Base-by-base conservation (phyloP, 305 asterid genomes). In the Fraxinus nigra region DNA sequence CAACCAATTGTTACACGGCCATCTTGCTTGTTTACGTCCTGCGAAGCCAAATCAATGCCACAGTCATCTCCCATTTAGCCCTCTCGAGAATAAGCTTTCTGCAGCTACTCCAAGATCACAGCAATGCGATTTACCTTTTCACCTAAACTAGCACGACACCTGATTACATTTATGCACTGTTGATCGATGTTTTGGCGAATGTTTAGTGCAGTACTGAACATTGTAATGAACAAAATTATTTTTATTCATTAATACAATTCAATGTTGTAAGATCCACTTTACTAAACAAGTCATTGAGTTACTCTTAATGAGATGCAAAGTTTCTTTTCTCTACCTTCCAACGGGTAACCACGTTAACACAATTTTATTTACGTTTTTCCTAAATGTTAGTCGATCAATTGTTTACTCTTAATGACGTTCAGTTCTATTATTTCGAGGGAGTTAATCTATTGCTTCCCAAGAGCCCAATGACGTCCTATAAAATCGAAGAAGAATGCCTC, bases 1-100 rank as follows among this genome's bases (percentile, higher is more conserved):
- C 89, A 91, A 84, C 88, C 90, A 87, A 76, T 69, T 86, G 30
- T 22, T 22, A 37, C 80, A 75, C 0, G 88, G 95, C 16, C 93
- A 83, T 85, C 82, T 94, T 3, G 97, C 92, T 82, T 90, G 96
- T 63, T 81, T 92, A 79, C 92, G 93, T 34, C 93, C 91, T 5
- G 80, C 74, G 80, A 89, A 89, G 87, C 85, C 87, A 30, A 30
- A 48, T 65, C 87, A 82, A 40, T 72, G 83, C 59, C 65, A 34
- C 11, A 14, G 26, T 46, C 90, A 82, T 76, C 34, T 84, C 16
- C 91, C 93, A 3, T 87, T 90, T 65, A 85, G 89, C 18, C 32
- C 93, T 10, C 26, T 87, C 82, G 89, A 90, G 79, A 90, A 90
- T 38, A 86, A 79, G 81, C 80, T 90, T 20, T 59, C 32, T 54